Percentiles rank a stretch among this genome's conserved stretches.
These are phyloP conservation scores for Nitzschia sp. DNA, from an alignment of 108 stramenopile genomes.

Conservation along the genomic window DNA sequence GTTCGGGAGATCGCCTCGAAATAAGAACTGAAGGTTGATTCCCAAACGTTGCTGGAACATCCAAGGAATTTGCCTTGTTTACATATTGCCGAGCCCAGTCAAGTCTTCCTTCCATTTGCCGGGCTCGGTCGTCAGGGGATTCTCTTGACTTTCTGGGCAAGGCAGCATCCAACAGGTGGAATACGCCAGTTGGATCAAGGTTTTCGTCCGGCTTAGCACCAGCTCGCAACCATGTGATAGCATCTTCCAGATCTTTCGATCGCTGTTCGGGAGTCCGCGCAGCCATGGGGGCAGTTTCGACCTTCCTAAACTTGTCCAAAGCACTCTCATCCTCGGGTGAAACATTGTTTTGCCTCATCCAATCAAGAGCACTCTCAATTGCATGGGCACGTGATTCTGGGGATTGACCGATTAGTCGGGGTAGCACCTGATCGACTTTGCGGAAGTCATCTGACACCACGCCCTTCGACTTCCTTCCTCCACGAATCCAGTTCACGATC, in stretches of 20 bases:
- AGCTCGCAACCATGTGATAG: conserved; percentile 32
- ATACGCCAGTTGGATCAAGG: conserved; percentile 24
- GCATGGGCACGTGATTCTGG: conserved; percentile 31
- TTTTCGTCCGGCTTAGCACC: conserved; percentile 1
- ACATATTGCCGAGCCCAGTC: conserved; percentile 28
- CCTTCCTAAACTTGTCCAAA: conserved; percentile 5
- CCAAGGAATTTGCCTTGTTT: conserved; percentile 14
- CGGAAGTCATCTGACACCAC: conserved; percentile 31
- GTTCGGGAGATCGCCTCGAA: conserved; percentile 15
- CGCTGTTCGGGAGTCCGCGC: conserved; percentile 17
- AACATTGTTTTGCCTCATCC: conserved; percentile 23
- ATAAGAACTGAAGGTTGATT: conserved; percentile 8
- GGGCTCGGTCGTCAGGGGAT: conserved; percentile 18
- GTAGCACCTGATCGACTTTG: conserved; percentile 24
- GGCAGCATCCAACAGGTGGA: conserved; percentile 13
- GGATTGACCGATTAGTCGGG: conserved; percentile 14
- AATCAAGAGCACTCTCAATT: conserved; percentile 35
- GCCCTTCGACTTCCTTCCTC: conserved; percentile 1
- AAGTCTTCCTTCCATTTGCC: conserved; percentile 37
- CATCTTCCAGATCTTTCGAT: conserved; percentile 12
- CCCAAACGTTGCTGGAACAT: conserved; percentile 1
- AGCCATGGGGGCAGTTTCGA: conserved; percentile 6
- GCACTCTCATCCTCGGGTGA: background rate
- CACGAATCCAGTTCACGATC: conserved; percentile 31
- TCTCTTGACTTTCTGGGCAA: conserved; percentile 10